Conservation (phyloP, 164 flowering plant species). For the Liquidambar formosana region DNA sequence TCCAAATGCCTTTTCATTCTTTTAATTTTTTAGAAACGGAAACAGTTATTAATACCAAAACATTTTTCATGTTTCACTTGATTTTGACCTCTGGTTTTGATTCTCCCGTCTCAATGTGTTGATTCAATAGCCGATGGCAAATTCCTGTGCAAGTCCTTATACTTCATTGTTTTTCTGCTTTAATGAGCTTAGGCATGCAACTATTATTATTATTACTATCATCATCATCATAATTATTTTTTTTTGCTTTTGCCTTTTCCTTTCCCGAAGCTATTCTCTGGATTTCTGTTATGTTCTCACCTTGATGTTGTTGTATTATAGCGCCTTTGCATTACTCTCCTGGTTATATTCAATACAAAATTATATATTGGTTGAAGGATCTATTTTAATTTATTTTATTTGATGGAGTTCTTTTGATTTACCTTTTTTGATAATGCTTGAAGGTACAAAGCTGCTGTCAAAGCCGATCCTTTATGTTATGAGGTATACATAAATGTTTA, state of each 20-base stretch:
- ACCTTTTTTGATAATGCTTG: conserved; percentile 19
- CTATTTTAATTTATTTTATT: neutral
- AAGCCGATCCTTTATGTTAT: conserved; percentile 94
- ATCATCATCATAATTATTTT: too few species aligned
- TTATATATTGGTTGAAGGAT: neutral
- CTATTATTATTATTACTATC: too few species aligned
- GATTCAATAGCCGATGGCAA: neutral
- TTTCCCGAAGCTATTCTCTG: neutral
- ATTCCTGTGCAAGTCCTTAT: neutral
- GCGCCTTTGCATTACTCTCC: neutral
- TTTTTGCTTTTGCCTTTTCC: neutral
- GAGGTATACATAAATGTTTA: conserved; percentile 57
- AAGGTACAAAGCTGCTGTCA: conserved; percentile 97
- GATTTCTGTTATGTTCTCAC: neutral
- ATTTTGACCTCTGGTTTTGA: too few species aligned
- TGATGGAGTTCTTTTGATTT: too few species aligned
- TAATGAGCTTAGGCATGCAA: neutral
- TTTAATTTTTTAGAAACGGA: too few species aligned
- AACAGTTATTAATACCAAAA: too few species aligned
- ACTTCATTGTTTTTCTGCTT: neutral
- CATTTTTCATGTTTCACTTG: too few species aligned
- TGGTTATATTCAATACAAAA: neutral
- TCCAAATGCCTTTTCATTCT: too few species aligned
- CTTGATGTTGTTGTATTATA: neutral
- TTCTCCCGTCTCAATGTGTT: neutral